Base-by-base conservation (phyloP, 2,329 filamentous ascomycete species). In the Pochonia chlamydosporia region DNA sequence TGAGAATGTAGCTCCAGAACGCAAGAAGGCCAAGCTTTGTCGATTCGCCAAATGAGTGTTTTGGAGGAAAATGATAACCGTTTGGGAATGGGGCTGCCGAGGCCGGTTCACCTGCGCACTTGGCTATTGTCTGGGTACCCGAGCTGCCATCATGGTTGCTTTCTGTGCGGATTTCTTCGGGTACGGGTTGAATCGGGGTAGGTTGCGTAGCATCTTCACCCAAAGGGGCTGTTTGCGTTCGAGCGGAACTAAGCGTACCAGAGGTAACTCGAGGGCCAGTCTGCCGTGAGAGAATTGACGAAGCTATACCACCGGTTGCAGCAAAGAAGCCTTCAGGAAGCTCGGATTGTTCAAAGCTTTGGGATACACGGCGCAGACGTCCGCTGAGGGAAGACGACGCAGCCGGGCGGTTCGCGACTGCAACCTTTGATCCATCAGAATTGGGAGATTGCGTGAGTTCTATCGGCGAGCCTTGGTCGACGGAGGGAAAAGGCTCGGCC, bases 1-100 rank as follows among this genome's bases (percentile, higher is more conserved):
- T 95, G 31, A 78, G 70, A 56, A 86, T 79, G 70, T 89, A 95
- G 44, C 79, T 76, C 80, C 81, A 84, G 59, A 87, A 88, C 0
- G 79, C 75, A 24, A 74, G 69, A 11, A 82, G 59, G 2, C 76
- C 79, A 44, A 82, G 79, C 18, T 64, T 68, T 2, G 79, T 78
- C 2, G 82, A 77, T 48, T 81, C 76, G 30, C 69, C 74, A 70
- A 77, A 80, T 0, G 80, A 67, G 56, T 81, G 79, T 47, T 74
- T 79, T 5, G 78, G 81, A 20, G 78, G 80, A 56, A 83, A 84
- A 58, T 84, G 77, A 56, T 85, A 84, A 36, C 81, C 79, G 57
- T 84, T 85, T n/a, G 73, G 68, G 52, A 79, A 82, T 47, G 72
- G 59, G 47, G 66, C 69, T 31, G 70, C 58, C 4, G 54, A 56